A percentile compares a stretch with the other conserved stretches of the same genome.
Evolutionary conservation across 345 rosid species (phyloP).

Genomic region (Arabis alpina): DNA sequence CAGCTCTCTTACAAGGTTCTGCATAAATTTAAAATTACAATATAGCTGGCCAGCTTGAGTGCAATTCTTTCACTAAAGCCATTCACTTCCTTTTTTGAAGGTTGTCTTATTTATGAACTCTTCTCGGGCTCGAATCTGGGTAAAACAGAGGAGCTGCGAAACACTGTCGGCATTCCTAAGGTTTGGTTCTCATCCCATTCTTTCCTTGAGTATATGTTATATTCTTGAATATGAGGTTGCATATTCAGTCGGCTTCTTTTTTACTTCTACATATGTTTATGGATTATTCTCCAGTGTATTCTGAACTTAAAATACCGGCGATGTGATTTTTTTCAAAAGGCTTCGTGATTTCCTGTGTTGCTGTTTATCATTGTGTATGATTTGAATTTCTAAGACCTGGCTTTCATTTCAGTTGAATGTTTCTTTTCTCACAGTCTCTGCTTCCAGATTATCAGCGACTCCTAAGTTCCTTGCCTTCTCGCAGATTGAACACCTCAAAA

Average conservation of each 20-base stretch:
- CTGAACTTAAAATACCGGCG: slow-evolving; percentile 7
- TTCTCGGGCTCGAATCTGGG: slow-evolving; percentile 83
- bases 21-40: background rate
- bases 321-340: slow-evolving; percentile 11
- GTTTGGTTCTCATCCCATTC: slow-evolving; percentile 43
- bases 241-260: background rate
- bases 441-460: slow-evolving; percentile 99
- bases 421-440: slow-evolving; percentile 82
- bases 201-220: slow-evolving; percentile 12
- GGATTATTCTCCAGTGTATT: slow-evolving; percentile 8
- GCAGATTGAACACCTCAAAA: slow-evolving; percentile 95
- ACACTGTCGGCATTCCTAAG: slow-evolving; percentile 92
- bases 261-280: slow-evolving; percentile 2
- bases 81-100: slow-evolving; percentile 45
- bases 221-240: slow-evolving; percentile 22
- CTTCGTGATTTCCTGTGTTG: slow-evolving; percentile 5
- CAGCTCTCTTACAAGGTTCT: slow-evolving; percentile 2
- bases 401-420: slow-evolving; percentile 51
- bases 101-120: slow-evolving; percentile 93
- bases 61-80: slow-evolving; percentile 10
- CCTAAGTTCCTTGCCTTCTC: slow-evolving; percentile 94
- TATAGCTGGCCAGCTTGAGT: slow-evolving; percentile 9
- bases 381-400: slow-evolving; percentile 42
- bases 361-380: slow-evolving; percentile 23
- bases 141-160: slow-evolving; percentile 97